Percentiles rank a stretch among this genome's conserved stretches.
phyloP scores from a whole-genome alignment of 2,329 filamentous ascomycete species.

The Xylaria sp. region DNA sequence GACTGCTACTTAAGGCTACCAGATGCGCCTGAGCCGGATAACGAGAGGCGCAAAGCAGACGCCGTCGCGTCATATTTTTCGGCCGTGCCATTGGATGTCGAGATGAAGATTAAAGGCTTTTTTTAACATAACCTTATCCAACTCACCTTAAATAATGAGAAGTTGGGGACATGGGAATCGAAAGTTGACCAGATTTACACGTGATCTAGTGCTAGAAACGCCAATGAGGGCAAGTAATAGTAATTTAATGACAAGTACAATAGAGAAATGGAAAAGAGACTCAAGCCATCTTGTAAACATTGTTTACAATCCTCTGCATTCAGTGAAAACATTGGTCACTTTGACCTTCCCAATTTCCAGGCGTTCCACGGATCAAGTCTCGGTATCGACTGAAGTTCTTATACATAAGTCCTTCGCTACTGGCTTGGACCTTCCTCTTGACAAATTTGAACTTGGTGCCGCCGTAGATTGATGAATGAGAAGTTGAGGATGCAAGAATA shows the following conservation, averaged over 20 bases:
- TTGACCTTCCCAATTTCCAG: background rate
- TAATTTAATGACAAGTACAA: constrained; percentile 17
- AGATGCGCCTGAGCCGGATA: constrained; percentile 8
- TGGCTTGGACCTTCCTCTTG: background rate
- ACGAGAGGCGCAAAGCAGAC: constrained; percentile 34
- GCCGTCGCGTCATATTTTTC: constrained; percentile 34
- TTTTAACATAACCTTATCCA: constrained; percentile 29
- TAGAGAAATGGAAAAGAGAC: constrained; percentile 1
- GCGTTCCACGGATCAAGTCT: background rate
- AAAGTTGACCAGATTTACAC: too few relatives aligned
- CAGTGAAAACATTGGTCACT: background rate
- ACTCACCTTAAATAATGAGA: background rate
- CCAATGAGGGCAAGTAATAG: background rate
- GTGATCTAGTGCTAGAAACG: too few relatives aligned
- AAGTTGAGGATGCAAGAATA: background rate
- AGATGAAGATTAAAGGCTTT: constrained; percentile 41
- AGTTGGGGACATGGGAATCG: too few relatives aligned
- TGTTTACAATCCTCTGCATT: background rate
- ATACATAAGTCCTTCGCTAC: constrained; percentile 4
- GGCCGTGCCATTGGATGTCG: constrained; percentile 32
- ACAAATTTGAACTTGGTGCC: background rate
- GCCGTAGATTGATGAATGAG: background rate
- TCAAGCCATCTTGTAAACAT: background rate
- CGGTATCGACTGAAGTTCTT: background rate
- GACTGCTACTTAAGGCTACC: constrained; percentile 40